Conservation (phyloP, 2,329 filamentous ascomycete species). For the Colletotrichum incanum region DNA sequence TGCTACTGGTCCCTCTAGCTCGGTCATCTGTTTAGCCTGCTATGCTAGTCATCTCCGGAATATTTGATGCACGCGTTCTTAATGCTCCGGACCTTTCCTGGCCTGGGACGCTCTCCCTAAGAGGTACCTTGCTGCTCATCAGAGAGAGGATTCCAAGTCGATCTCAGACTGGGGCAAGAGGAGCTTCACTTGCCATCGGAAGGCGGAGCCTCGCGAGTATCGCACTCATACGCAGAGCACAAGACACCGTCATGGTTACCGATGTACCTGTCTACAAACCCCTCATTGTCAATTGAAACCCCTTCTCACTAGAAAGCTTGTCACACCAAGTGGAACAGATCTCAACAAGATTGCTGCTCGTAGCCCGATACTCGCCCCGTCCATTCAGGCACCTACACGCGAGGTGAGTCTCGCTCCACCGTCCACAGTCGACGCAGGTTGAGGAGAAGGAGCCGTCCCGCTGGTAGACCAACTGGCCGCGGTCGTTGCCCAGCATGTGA, state of each 20-base stretch:
- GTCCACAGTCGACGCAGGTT: slow-evolving; percentile 17
- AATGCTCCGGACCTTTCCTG: too few species aligned
- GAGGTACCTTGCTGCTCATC: neutral
- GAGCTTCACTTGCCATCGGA: neutral
- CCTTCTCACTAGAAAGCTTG: neutral
- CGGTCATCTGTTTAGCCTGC: neutral
- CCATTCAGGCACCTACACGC: slow-evolving; percentile 22
- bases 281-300: neutral
- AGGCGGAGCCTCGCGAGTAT: slow-evolving; percentile 10
- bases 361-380: slow-evolving; percentile 13
- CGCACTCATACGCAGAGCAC: slow-evolving; percentile 25
- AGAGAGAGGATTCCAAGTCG: too few species aligned
- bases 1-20: neutral
- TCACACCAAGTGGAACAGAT: neutral
- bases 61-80: neutral
- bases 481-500: slow-evolving; percentile 32
- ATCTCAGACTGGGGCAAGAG: neutral
- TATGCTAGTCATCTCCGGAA: too few species aligned
- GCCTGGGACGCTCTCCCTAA: neutral
- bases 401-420: slow-evolving; percentile 2
- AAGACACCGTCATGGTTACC: slow-evolving; percentile 21
- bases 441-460: slow-evolving; percentile 18
- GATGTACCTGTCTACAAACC: slow-evolving; percentile 5
- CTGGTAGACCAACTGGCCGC: slow-evolving; percentile 28
- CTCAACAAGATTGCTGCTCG: slow-evolving; percentile 21